Evolutionary conservation across 2,329 filamentous ascomycete species (phyloP).

Genomic region (Aspergillus pseudotamarii): DNA sequence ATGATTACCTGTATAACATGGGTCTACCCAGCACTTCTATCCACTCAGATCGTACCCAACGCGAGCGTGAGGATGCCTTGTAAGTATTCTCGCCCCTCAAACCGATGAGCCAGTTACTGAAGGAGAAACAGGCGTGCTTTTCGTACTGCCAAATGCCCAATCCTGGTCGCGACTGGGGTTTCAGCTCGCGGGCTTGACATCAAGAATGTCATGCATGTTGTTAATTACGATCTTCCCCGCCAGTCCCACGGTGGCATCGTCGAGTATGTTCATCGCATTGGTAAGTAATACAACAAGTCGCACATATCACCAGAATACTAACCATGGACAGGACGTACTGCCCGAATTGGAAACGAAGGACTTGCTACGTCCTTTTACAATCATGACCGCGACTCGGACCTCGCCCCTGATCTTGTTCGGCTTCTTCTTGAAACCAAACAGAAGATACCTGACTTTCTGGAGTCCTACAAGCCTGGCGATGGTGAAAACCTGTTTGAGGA

Average conservation of each 20-base stretch:
- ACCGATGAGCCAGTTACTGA: background rate
- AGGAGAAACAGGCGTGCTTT: conserved; percentile 66
- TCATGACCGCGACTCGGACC: conserved; percentile 67
- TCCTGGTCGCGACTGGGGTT: conserved; percentile 84
- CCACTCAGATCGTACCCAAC: conserved; percentile 82
- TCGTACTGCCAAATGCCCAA: conserved; percentile 71
- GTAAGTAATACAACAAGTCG: conserved; percentile 51
- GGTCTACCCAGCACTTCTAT: conserved; percentile 84
- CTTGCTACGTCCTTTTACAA: conserved; percentile 89
- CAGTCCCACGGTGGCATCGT: conserved; percentile 79
- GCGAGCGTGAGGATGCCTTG: conserved; percentile 89
- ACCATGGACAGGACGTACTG: conserved; percentile 71
- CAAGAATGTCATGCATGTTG: conserved; percentile 81
- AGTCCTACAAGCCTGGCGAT: conserved; percentile 53
- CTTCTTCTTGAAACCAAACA: conserved; percentile 80
- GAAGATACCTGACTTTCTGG: conserved; percentile 78
- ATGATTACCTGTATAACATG: conserved; percentile 83
- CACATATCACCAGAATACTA: background rate
- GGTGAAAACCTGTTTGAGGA: conserved; percentile 55
- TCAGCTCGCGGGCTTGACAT: conserved; percentile 88
- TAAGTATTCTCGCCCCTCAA: conserved; percentile 42
- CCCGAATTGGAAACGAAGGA: conserved; percentile 85
- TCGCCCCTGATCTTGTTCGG: conserved; percentile 76
- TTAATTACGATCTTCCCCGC: conserved; percentile 88
- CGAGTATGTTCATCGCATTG: conserved; percentile 94